phyloP scores from a whole-genome alignment of 306 rosid species.

The Carpinus viminea region DNA sequence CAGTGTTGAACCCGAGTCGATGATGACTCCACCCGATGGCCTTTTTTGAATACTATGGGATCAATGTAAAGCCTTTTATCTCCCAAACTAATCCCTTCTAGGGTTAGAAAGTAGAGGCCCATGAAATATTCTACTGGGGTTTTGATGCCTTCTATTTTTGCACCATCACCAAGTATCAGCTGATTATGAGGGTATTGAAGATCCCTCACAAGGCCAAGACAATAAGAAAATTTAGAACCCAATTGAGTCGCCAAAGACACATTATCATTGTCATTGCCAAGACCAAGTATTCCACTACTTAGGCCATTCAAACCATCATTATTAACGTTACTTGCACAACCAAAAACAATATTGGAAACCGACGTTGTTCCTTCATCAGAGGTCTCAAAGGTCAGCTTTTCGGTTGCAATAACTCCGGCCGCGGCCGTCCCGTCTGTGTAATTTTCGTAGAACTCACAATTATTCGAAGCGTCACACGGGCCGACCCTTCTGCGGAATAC shows the following conservation, averaged over 20 bases:
- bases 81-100: constrained; percentile 47
- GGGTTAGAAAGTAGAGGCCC: constrained; percentile 33
- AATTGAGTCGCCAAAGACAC: constrained; percentile 31
- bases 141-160: constrained; percentile 40
- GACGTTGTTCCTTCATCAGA: constrained; percentile 31
- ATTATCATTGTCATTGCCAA: constrained; percentile 16
- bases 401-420: constrained; percentile 30
- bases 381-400: constrained; percentile 36
- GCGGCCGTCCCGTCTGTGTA: constrained; percentile 24
- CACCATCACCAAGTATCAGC: constrained; percentile 46
- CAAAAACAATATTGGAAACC: constrained; percentile 16
- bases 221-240: constrained; percentile 43
- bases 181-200: constrained; percentile 36
- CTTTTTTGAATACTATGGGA: constrained; percentile 24
- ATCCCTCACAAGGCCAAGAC: constrained; percentile 44
- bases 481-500: neutral
- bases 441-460: neutral
- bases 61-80: constrained; percentile 32
- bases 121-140: constrained; percentile 23
- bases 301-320: neutral
- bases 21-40: constrained; percentile 38
- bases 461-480: constrained; percentile 9
- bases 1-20: constrained; percentile 37
- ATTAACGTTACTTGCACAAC: constrained; percentile 26
- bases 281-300: constrained; percentile 46